Conservation (phyloP, 345 rosid genomes). For the Hirschfeldia incana region DNA sequence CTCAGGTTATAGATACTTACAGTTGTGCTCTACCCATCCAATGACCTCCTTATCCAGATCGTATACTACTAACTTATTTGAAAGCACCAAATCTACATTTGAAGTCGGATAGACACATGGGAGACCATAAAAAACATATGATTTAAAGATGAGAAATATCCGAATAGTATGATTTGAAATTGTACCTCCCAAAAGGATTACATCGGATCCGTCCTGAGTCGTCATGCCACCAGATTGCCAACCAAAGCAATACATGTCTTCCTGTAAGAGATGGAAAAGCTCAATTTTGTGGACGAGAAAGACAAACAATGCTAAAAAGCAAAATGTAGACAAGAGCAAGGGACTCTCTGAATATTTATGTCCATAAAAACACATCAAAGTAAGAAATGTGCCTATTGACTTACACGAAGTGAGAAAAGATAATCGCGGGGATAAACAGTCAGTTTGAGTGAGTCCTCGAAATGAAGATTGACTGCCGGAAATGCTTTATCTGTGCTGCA, state of each 20-base stretch:
- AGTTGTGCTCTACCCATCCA: conserved; percentile 90
- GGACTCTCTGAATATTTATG: neutral
- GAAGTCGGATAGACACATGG: neutral
- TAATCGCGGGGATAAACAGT: conserved; percentile 71
- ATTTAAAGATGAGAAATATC: neutral
- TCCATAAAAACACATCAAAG: neutral
- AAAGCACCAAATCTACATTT: conserved; percentile 82
- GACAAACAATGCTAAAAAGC: too few relatives aligned
- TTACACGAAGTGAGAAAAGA: conserved; percentile 65
- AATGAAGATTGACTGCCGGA: conserved; percentile 65
- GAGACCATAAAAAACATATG: neutral
- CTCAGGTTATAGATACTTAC: conserved; percentile 52
- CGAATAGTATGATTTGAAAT: neutral
- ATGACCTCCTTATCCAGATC: conserved; percentile 73
- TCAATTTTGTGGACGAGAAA: conserved; percentile 6
- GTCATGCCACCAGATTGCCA: conserved; percentile 76
- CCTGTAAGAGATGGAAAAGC: conserved; percentile 47
- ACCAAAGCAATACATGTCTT: conserved; percentile 73
- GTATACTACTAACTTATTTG: conserved; percentile 83
- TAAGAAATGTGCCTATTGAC: conserved; percentile 32
- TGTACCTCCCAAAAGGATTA: conserved; percentile 86
- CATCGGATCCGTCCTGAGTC: conserved; percentile 57
- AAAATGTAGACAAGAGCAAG: conserved; percentile 2
- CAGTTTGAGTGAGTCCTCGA: conserved; percentile 64
- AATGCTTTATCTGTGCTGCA: conserved; percentile 80